Evolutionary conservation across 2,329 filamentous ascomycete species (phyloP).

Genomic region (Alternaria consortialis): DNA sequence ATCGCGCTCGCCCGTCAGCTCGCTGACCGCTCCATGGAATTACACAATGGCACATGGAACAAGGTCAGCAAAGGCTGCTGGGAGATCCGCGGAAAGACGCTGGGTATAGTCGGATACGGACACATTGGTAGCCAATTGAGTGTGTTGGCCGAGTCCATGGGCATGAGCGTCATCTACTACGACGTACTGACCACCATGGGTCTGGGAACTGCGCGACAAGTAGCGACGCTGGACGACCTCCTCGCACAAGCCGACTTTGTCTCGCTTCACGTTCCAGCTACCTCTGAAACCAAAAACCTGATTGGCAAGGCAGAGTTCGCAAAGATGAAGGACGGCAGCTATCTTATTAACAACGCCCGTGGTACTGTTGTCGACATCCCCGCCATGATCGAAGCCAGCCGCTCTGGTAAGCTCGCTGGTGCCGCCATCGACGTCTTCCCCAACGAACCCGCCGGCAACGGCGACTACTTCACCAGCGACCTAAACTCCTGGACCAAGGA

Average conservation of each 20-base stretch:
- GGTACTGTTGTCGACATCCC: conserved; percentile 95
- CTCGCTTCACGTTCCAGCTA: conserved; percentile 91
- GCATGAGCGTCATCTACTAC: conserved; percentile 97
- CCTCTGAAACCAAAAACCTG: conserved; percentile 91
- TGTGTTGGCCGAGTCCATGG: conserved; percentile 95
- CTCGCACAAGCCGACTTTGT: conserved; percentile 88
- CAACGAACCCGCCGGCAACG: conserved; percentile 90
- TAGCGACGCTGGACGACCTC: conserved; percentile 78
- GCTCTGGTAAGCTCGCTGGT: conserved; percentile 85
- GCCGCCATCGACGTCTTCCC: conserved; percentile 98
- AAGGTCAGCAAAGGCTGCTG: conserved; percentile 97
- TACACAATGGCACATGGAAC: conserved; percentile 96
- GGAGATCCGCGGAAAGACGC: conserved; percentile 97
- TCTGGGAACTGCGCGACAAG: conserved; percentile 85
- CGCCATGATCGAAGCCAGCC: conserved; percentile 86
- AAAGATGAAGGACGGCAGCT: conserved; percentile 91
- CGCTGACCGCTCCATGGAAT: conserved; percentile 89
- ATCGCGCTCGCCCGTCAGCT: conserved; percentile 91
- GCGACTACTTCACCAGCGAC: conserved; percentile 87
- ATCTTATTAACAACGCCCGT: conserved; percentile 95
- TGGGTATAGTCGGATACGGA: conserved; percentile 95
- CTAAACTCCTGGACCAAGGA: conserved; percentile 89
- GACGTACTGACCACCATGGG: conserved; percentile 95
- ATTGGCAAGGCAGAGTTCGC: conserved; percentile 81
- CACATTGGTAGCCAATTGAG: conserved; percentile 97